Base-by-base conservation (phyloP, 164 flowering plant species). In the Kingdonia uniflora region DNA sequence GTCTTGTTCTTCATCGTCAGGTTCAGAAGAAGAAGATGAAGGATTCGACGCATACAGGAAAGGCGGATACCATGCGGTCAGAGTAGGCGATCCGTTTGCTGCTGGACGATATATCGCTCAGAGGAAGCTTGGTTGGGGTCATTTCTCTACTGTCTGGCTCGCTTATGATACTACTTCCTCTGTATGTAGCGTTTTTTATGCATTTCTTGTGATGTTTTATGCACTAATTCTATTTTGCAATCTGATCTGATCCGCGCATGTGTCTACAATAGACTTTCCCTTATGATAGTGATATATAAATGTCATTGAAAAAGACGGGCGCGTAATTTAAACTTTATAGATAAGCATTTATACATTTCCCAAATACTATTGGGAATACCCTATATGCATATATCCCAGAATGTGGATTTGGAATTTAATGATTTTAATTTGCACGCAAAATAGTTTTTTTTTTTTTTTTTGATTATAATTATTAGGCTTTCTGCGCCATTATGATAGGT, bases 121-220 rank as follows among this genome's bases (percentile, higher is more conserved):
- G 76, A 69, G 87, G 56, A 91, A 91, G 70, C 96, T 91, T 14
- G 97, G 97, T 3, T 91, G 97, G 97, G 98, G 95, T 12, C 77
- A 91, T 63, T 91, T 91, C 72, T 91, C 98, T 45, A 87, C 95
- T 52, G 96, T 91, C 24, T 91, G 98, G 98, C 98, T 91, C 57
- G 92, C 95, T 46, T 91, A 76, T 58, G 95, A 91, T 37, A 79
- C 88, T 22, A 48, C 24, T 48, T 22, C 20, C 20, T 20, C 11
- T 45, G 19, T 6, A 1, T 45, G 14, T 20, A 45, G 14, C 14
- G 24, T 2, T 45, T 10, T 20, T 19, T 45, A 20, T 23, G 49
- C 8, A 20, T 23, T 5, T 45, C 49, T 19, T 19, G 49, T 15
- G 22, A n/a, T n/a, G n/a, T n/a, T n/a, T n/a, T n/a, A n/a, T n/a